These are phyloP conservation scores for Salix brachista DNA, from an alignment of 345 rosid genomes.

Conservation along the genomic window DNA sequence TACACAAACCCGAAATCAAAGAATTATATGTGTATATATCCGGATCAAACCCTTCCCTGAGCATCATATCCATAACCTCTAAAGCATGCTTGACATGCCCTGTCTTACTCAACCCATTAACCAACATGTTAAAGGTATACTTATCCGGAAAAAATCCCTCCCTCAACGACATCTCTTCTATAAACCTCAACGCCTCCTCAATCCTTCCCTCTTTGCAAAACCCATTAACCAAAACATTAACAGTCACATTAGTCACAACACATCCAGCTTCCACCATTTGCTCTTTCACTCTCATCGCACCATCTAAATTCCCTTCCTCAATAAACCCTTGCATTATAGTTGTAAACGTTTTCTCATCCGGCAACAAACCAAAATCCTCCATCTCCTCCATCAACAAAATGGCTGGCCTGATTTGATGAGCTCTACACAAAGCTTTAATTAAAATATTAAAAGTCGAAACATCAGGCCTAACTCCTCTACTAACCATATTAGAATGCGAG, in stretches of 20 bases:
- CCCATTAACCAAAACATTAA: slow-evolving; percentile 82
- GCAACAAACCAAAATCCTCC: slow-evolving; percentile 54
- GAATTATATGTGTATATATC: slow-evolving; percentile 76
- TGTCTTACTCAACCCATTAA: slow-evolving; percentile 72
- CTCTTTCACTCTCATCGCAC: slow-evolving; percentile 65
- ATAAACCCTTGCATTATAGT: slow-evolving; percentile 85
- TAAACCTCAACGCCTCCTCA: slow-evolving; percentile 62
- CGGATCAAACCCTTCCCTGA: slow-evolving; percentile 78
- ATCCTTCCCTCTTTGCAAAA: slow-evolving; percentile 73
- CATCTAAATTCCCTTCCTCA: slow-evolving; percentile 72
- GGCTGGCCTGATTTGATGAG: slow-evolving; percentile 85
- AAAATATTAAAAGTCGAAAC: slow-evolving; percentile 77
- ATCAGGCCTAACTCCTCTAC: slow-evolving; percentile 62
- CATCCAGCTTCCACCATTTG: slow-evolving; percentile 58
- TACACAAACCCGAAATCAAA: slow-evolving; percentile 82
- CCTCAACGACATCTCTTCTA: slow-evolving; percentile 50
- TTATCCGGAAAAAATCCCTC: slow-evolving; percentile 76
- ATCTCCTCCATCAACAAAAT: slow-evolving; percentile 87
- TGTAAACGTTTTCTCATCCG: slow-evolving; percentile 82
- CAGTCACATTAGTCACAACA: slow-evolving; percentile 52
- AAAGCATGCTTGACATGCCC: slow-evolving; percentile 77
- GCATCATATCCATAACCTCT: slow-evolving; percentile 86
- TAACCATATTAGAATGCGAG: slow-evolving; percentile 56
- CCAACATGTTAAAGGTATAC: slow-evolving; percentile 72
- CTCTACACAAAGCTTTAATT: slow-evolving; percentile 79